Evolutionary conservation across 129 eudicot species (phyloP).

Genomic region (Logfia minima): DNA sequence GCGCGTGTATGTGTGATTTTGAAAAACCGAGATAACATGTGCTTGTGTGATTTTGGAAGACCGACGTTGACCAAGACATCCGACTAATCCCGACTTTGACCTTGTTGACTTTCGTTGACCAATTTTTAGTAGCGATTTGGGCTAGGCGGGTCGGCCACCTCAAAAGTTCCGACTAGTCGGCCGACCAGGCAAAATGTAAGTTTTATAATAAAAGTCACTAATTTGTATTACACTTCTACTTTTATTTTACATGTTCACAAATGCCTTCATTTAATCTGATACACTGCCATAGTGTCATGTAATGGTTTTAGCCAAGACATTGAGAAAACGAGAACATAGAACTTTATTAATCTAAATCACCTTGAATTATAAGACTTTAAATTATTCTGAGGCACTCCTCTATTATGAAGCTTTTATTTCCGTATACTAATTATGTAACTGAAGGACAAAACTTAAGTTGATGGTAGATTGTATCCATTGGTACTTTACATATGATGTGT

Average conservation of each 20-base stretch:
- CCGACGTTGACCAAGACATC: too few species aligned
- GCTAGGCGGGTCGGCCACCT: too few species aligned
- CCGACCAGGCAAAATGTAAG: too few species aligned
- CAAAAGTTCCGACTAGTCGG: too few species aligned
- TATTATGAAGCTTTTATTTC: not conserved
- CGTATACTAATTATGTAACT: not conserved
- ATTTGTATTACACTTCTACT: not conserved
- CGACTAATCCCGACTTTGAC: too few species aligned
- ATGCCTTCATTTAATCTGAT: not conserved
- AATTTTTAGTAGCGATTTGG: too few species aligned
- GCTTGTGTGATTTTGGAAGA: too few species aligned
- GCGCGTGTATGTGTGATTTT: too few species aligned
- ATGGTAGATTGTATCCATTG: slow-evolving; percentile 6
- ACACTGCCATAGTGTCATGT: not conserved
- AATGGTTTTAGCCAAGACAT: not conserved
- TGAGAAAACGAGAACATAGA: not conserved
- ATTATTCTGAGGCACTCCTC: not conserved
- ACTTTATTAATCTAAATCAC: not conserved
- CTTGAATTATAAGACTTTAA: not conserved
- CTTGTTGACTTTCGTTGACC: too few species aligned
- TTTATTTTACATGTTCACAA: not conserved
- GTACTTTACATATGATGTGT: slow-evolving; percentile 2
- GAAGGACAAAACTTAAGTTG: slow-evolving; percentile 3
- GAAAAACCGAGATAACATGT: too few species aligned
- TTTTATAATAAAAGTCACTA: not conserved